Percentiles rank a stretch among this genome's conserved stretches.
phyloP scores from a whole-genome alignment of 176 grass and related monocot species.

The Cenchrus americanus region DNA sequence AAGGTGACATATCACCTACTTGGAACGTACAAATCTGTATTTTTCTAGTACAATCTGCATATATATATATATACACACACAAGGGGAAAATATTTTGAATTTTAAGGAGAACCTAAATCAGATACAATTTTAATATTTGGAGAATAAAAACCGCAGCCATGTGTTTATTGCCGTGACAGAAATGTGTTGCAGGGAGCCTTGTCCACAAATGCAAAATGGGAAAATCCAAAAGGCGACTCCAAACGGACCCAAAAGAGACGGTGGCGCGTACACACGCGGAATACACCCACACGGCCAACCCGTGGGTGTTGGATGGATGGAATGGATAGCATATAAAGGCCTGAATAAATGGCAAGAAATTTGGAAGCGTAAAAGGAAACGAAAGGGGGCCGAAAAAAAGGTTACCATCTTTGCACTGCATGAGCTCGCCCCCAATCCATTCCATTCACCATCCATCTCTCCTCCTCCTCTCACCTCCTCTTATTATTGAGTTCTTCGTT shows the following conservation, averaged over 20 bases:
- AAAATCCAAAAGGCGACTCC: constrained; percentile 9
- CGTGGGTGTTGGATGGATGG: not conserved
- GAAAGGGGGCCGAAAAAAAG: not conserved
- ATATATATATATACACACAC: not conserved
- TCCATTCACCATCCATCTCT: not conserved
- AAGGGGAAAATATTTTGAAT: not conserved
- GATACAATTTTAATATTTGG: not conserved
- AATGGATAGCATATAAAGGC: constrained; percentile 2
- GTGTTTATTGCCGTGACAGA: not conserved
- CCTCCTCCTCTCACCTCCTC: not conserved
- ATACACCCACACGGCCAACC: not conserved
- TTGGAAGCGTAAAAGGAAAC: constrained; percentile 42
- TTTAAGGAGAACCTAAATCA: not conserved
- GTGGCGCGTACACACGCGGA: constrained; percentile 5
- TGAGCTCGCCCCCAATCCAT: not conserved
- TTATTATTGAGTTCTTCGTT: constrained; percentile 33
- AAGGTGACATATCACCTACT: not conserved
- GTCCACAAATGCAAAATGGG: not conserved
- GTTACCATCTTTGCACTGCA: constrained; percentile 58
- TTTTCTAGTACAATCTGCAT: not conserved
- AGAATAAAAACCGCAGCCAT: not conserved
- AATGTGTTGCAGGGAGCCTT: not conserved
- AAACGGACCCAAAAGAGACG: not conserved
- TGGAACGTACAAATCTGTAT: not conserved
- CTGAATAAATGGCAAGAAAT: constrained; percentile 49